phyloP scores from a whole-genome alignment of 139 green algal species.

The Coelastrella sp. region DNA sequence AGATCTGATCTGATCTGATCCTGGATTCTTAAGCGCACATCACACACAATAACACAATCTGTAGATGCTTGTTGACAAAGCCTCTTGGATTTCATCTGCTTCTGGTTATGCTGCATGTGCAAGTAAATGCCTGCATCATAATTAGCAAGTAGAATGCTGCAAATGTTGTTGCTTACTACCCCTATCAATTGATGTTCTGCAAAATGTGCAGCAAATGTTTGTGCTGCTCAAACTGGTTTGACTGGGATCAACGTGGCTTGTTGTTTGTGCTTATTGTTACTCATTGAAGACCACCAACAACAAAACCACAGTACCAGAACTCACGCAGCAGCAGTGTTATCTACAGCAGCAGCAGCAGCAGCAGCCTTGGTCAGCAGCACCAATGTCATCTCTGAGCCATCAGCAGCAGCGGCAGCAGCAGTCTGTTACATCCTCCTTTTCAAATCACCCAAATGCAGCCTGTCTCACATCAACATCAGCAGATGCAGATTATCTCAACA shows the following conservation, averaged over 20 bases:
- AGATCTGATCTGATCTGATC: no score
- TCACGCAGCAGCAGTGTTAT: constrained; percentile 13
- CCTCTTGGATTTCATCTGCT: no score
- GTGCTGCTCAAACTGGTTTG: no score
- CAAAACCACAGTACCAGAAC: not conserved
- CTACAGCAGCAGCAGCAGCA: constrained; percentile 1
- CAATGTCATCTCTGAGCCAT: not conserved
- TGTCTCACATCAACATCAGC: no score
- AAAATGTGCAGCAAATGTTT: not conserved
- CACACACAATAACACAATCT: no score
- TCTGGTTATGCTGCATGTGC: no score
- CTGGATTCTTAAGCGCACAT: not conserved
- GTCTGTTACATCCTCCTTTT: not conserved
- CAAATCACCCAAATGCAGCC: no score
- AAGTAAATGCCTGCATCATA: no score
- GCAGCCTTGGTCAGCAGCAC: constrained; percentile 12
- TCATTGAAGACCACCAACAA: not conserved
- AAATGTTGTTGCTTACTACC: no score
- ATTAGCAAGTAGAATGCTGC: no score
- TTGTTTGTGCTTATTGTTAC: not conserved
- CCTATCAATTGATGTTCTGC: not conserved
- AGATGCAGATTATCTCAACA: constrained; percentile 9
- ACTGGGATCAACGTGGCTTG: no score
- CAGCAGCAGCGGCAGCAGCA: not conserved
- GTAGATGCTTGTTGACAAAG: no score